Evolutionary conservation across 164 flowering plant species (phyloP), one percentile per base, ranked within the genome.

Genomic region (Vitis rotundifolia): DNA sequence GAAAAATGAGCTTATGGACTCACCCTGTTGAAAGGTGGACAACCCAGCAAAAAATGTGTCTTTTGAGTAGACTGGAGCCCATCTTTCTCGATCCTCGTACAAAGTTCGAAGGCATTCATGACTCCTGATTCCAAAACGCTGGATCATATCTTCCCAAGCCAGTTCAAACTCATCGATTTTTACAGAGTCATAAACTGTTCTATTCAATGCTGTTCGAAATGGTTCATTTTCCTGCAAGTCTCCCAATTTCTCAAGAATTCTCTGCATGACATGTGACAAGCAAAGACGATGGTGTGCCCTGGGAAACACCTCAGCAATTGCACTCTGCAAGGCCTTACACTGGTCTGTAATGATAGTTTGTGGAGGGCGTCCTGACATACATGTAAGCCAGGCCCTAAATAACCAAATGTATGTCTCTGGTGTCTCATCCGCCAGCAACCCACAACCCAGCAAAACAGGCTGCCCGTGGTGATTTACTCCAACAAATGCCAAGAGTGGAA

Each of bases 391-490:
- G n/a, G 79, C 80, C 70, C 82, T 77, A 57, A 85, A 81, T 14
- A 83, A 51, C 86, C 88, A 85, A 18, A 76, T 66, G 72, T 77
- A 84, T 52, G 83, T 71, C 63, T 84, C 85, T 44, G 69, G 61
- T 8, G 84, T 76, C 68, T 87, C 87, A 70, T 82, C 87, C 16
- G 89, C 76, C 62, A 92, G 80, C 77, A 92, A 73, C 59, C 85
- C 91, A 83, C 88, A 86, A 44, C 97, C 97, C 19, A 92, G 75
- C 59, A 89, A 70, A 55, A 87, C 75, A 57, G 84, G 67, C 19
- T 84, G 83, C 15, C 89, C 86, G 72, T 93, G 98, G 65, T 92
- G 90, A 75, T 92, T 92, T 49, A 81, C 66, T 59, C 94, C 97
- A 50, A 86, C 84, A 84, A 89, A 88, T 19, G 85, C 74, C 54